Evolutionary conservation across 2,329 filamentous ascomycete genomes (phyloP), one percentile per base, ranked within the genome.

Genomic region (Clonostachys rhizophaga): DNA sequence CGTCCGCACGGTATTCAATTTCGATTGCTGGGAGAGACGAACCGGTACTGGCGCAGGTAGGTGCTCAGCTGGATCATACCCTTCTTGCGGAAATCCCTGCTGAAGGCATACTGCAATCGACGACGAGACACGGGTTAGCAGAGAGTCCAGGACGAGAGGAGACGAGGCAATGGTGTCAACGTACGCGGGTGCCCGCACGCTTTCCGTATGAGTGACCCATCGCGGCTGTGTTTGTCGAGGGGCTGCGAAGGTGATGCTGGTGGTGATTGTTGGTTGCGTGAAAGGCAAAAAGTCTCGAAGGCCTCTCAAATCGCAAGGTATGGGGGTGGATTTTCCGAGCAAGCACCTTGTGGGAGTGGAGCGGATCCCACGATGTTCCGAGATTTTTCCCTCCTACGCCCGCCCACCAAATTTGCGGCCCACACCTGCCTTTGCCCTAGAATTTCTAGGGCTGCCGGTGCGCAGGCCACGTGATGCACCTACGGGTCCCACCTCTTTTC

Each of bases 31-130:
- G 44, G 30, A 13, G 44, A 45, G 50, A 63, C 65, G 54, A 52
- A 90, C 85, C 87, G 90, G 87, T 95, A 97, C 70, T 89, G 83
- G 74, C 85, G 86, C 67, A 99, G 80, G 83, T 97, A 99, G 70
- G 92, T 97, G 63, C 86, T 91, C 68, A 97, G 80, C 65, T 81
- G 77, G 78, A 99, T 96, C 80, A 86, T 85, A 72, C 94, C 94
- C 82, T 91, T 90, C 81, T 96, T 79, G 77, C 94, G 91, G 83
- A 95, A 96, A 70, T 86, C 81, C 67, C 92, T 84, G 71, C 86
- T 89, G 85, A 96, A 99, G 78, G 90, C 86, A 86, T 91, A 90
- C 80, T 86, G 63, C 55, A 60, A 50, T 11, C 44, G 41, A 51
- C 57, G 16, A 44, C 51, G 54, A 58, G 55, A 30, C 24, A 30